Conservation (phyloP, 306 rosid species). For the Fagus crenata region DNA sequence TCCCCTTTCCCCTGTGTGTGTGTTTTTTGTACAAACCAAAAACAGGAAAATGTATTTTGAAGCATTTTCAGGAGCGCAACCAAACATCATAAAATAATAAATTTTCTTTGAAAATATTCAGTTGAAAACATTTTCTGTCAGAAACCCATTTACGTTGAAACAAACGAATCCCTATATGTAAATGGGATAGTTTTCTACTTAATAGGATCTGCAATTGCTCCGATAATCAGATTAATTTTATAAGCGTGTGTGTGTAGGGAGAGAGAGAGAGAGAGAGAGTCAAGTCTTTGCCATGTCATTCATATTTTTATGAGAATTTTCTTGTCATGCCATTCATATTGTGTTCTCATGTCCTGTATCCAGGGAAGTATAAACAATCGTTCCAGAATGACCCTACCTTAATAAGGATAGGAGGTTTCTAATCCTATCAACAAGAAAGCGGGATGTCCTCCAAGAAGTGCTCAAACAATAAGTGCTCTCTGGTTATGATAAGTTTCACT, state of each 20-base stretch:
- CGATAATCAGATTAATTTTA: not conserved
- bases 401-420: not conserved
- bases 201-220: not conserved
- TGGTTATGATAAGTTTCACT: not conserved
- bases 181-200: not conserved
- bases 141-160: no score
- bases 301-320: not conserved
- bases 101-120: no score
- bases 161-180: no score
- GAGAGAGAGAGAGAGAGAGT: not conserved
- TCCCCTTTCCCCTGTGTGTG: no score
- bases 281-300: not conserved
- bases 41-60: no score
- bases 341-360: not conserved
- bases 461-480: not conserved
- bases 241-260: no score
- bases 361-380: not conserved
- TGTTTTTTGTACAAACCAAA: no score
- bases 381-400: not conserved
- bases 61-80: no score
- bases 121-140: no score
- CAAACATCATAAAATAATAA: no score
- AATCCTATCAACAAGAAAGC: not conserved
- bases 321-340: not conserved
- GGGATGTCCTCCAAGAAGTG: not conserved